Evolutionary conservation across 495 filamentous ascomycete genomes (phyloP).

Genomic region (Penicillium psychrofluorescens): DNA sequence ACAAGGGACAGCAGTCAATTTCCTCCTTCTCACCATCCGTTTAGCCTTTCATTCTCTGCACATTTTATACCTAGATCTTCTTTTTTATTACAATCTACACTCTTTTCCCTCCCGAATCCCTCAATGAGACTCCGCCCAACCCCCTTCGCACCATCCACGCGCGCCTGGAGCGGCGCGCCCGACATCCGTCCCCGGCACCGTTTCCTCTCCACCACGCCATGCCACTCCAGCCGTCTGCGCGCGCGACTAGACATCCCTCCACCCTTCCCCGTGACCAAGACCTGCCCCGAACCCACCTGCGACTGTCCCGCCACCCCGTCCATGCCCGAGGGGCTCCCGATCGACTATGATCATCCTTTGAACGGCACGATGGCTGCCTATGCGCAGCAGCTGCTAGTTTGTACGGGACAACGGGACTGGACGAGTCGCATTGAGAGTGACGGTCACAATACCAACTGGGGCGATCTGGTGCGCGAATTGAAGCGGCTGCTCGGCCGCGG

Average conservation of each 20-base stretch:
- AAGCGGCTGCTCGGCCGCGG: slow-evolving; percentile 59
- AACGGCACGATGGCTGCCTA: slow-evolving; percentile 74
- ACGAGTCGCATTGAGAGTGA: slow-evolving; percentile 62
- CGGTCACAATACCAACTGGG: slow-evolving; percentile 27
- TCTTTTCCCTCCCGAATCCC: background rate
- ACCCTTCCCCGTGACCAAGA: slow-evolving; percentile 42
- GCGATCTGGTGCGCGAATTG: slow-evolving; percentile 62
- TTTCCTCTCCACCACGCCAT: slow-evolving; percentile 19
- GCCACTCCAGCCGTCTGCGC: slow-evolving; percentile 13
- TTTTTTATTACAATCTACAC: background rate
- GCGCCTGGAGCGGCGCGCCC: slow-evolving; percentile 8
- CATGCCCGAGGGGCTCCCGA: slow-evolving; percentile 62
- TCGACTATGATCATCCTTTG: slow-evolving; percentile 63
- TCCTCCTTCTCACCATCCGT: too few species aligned
- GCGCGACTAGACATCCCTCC: slow-evolving; percentile 32
- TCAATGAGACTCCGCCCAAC: slow-evolving; percentile 4
- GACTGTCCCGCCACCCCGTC: slow-evolving; percentile 56
- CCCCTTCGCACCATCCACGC: slow-evolving; percentile 6
- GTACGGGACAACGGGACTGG: slow-evolving; percentile 79
- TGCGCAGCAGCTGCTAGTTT: slow-evolving; percentile 73
- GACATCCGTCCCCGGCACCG: slow-evolving; percentile 3
- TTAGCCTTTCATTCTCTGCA: too few species aligned
- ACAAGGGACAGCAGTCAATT: too few species aligned
- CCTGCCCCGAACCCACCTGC: slow-evolving; percentile 67
- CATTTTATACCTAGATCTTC: background rate